Conservation (phyloP, 345 rosid species). For the Populus ilicifolia region DNA sequence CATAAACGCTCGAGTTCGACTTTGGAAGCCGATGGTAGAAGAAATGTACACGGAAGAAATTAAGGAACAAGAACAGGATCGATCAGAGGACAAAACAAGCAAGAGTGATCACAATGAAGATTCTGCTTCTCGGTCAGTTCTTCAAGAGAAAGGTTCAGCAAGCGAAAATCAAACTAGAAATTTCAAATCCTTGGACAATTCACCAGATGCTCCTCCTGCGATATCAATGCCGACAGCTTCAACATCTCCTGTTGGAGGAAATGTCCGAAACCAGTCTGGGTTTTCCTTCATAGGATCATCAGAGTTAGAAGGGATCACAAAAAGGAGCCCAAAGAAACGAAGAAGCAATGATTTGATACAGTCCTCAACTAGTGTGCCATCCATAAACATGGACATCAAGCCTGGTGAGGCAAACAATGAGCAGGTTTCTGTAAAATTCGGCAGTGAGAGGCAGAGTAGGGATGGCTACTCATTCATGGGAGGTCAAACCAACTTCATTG, state of each 20-base stretch:
- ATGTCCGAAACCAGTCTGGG: conserved; percentile 45
- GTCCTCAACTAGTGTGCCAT: conserved; percentile 38
- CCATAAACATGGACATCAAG: conserved; percentile 46
- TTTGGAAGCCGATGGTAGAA: no score
- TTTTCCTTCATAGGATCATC: conserved; percentile 56
- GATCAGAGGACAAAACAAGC: conserved; percentile 57
- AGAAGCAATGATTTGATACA: conserved; percentile 54
- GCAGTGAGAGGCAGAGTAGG: conserved; percentile 53
- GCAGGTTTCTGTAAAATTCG: conserved; percentile 52
- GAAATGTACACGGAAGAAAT: no score
- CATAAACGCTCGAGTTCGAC: no score
- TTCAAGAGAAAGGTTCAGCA: conserved; percentile 43
- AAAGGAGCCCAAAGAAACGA: conserved; percentile 71
- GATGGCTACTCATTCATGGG: conserved; percentile 80
- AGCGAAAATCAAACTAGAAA: conserved; percentile 29
- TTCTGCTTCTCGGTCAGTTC: conserved; percentile 50
- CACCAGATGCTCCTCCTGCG: conserved; percentile 30
- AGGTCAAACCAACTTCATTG: conserved; percentile 57
- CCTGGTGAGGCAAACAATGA: conserved; percentile 42
- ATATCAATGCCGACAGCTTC: conserved; percentile 50
- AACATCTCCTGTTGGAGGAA: conserved; percentile 44
- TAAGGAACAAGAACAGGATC: conserved; percentile 57
- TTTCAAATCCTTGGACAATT: conserved; percentile 31
- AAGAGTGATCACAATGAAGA: conserved; percentile 60
- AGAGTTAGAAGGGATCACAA: conserved; percentile 75